Percentiles rank a stretch among this genome's conserved stretches.
Evolutionary conservation across 306 rosid genomes (phyloP).

Genomic region (Prunus salicina): DNA sequence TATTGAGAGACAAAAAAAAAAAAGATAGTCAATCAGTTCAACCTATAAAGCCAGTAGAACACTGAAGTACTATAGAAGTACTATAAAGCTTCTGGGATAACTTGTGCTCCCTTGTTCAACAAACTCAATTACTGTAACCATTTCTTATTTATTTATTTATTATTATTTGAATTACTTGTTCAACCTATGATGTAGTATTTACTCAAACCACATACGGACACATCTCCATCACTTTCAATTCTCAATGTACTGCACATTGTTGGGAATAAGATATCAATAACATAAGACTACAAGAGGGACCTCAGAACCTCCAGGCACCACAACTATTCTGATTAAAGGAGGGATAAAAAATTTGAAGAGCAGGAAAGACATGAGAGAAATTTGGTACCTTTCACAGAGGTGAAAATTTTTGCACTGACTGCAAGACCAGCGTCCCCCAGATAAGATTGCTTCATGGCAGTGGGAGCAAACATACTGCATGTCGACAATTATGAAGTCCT

Average conservation of each 20-base stretch:
- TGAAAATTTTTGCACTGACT: conserved; percentile 49
- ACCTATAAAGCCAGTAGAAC: neutral
- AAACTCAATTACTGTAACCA: neutral
- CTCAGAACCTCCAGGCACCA: neutral
- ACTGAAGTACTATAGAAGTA: no score
- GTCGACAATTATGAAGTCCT: conserved; percentile 53
- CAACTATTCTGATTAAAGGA: neutral
- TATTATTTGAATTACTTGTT: neutral
- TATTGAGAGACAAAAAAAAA: neutral
- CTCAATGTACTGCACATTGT: neutral
- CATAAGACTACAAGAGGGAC: neutral
- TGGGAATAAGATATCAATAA: neutral
- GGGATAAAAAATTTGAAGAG: neutral
- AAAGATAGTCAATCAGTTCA: neutral
- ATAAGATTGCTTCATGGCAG: conserved; percentile 46
- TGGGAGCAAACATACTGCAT: conserved; percentile 51
- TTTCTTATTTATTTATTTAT: no score
- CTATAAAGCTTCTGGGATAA: no score
- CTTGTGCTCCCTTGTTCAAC: neutral
- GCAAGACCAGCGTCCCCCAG: conserved; percentile 61
- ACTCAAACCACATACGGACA: neutral
- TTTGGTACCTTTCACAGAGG: conserved; percentile 58
- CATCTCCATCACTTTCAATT: no score
- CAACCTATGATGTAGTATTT: neutral
- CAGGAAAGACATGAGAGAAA: neutral